These are phyloP conservation scores for Durusdinium trenchii DNA, from an alignment of 73 alveolate species.

Conservation along the genomic window DNA sequence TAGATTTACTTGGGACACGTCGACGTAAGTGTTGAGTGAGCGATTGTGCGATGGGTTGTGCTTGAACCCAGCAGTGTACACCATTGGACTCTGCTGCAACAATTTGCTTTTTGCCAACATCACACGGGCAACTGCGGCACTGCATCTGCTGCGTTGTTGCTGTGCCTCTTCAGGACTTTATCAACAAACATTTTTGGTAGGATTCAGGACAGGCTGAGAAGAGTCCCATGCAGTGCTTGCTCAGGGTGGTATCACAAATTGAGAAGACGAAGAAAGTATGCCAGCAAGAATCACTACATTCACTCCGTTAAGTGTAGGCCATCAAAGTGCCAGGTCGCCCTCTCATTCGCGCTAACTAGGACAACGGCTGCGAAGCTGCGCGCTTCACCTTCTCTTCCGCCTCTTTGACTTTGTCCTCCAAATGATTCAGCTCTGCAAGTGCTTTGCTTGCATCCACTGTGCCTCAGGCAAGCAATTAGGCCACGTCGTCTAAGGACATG, in stretches of 20 bases:
- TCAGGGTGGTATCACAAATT: neutral
- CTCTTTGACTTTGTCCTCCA: constrained; percentile 51
- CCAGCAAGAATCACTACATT: neutral
- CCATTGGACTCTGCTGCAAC: no score
- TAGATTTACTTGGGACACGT: no score
- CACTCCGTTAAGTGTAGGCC: neutral
- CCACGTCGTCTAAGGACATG: no score
- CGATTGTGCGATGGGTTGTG: no score
- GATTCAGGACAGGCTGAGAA: neutral
- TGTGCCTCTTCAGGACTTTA: no score
- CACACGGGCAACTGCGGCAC: no score
- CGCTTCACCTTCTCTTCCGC: constrained; percentile 90
- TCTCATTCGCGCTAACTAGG: neutral
- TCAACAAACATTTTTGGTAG: no score
- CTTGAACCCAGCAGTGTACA: no score
- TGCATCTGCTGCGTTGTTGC: no score
- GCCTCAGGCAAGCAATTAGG: no score
- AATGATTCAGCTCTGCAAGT: constrained; percentile 46
- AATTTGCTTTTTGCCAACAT: no score
- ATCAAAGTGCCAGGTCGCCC: neutral
- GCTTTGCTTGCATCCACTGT: constrained; percentile 54
- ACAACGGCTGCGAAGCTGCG: constrained; percentile 56
- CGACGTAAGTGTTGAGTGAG: no score
- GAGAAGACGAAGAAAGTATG: neutral
- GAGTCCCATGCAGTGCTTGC: neutral